Base-by-base conservation (phyloP, 2,329 filamentous ascomycete species). In the Aspergillus unguis region DNA sequence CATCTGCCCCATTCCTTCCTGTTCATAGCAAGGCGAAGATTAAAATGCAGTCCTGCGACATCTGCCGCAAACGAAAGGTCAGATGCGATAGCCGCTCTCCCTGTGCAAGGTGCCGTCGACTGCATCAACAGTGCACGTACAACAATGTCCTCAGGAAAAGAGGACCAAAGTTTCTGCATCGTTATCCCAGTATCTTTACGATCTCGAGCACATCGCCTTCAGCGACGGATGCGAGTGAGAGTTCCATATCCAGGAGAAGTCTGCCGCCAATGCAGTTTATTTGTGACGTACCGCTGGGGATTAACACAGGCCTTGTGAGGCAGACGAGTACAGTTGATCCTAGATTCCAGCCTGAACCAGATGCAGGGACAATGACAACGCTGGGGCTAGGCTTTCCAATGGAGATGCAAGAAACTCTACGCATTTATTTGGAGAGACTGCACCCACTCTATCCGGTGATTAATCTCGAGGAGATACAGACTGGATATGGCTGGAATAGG, bases 11-110 rank as follows among this genome's bases (percentile, higher is more conserved):
- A 17, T 17, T 17, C 17, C 1, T 17, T 17, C 17, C 17, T 17
- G 17, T 17, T 17, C 17, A 17, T 17, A 17, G 17, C 17, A 17
- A 17, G 17, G 17, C 17, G 1, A 17, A 17, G 17, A 17, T 17
- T 17, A 44, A 23, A 37, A 52, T 52, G 49, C 49, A 46, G 31
- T 36, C 44, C 36, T 52, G 49, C 23, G 49, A 52, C n/a, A 45
- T 46, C 43, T 52, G 49, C 43, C 49, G 49, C 25, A 45, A 46
- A n/a, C 49, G 49, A 23, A 52, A 52, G 29, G 49, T 46, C 2
- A 52, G 42, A 42, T 52, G 49, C 31, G 49, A 52, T 26, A 36
- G 49, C 4, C 29, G 31, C 23, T 25, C 37, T 25, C 49, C 49
- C 17, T 52, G 49, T 10, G 38, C 49, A 9, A 43, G 49, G 3